phyloP scores from a whole-genome alignment of 2,329 filamentous ascomycete species.

The Botryosphaeria dothidea region DNA sequence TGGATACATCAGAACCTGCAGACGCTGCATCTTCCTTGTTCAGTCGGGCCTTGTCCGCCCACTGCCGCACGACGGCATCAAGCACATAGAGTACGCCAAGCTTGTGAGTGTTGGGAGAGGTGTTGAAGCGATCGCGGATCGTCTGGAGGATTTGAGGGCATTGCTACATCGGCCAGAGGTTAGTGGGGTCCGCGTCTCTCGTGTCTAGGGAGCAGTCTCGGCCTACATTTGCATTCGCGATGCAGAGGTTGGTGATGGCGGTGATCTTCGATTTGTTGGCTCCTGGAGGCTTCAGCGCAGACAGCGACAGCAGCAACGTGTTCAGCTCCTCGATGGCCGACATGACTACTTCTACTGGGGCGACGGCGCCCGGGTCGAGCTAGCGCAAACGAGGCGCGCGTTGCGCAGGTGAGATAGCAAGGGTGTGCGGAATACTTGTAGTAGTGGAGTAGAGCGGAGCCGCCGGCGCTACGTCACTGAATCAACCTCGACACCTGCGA shows the following conservation, averaged over 20 bases:
- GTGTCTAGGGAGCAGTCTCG: slow-evolving; percentile 28
- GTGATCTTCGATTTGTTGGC: slow-evolving; percentile 91
- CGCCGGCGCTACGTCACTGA: slow-evolving; percentile 19
- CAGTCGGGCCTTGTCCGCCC: slow-evolving; percentile 92
- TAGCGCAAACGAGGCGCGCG: slow-evolving; percentile 7
- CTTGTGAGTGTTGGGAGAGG: slow-evolving; percentile 92
- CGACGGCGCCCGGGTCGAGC: slow-evolving; percentile 10
- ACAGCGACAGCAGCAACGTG: slow-evolving; percentile 86
- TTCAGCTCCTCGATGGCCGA: slow-evolving; percentile 90
- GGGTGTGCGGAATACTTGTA: slow-evolving; percentile 11
- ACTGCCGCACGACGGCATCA: slow-evolving; percentile 99
- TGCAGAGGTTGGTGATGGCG: slow-evolving; percentile 82
- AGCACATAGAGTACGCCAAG: slow-evolving; percentile 99
- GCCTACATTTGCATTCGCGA: slow-evolving; percentile 42
- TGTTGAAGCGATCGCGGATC: slow-evolving; percentile 96
- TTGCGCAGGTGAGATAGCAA: slow-evolving; percentile 5
- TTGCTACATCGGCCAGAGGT: slow-evolving; percentile 59
- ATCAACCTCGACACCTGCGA: slow-evolving; percentile 16
- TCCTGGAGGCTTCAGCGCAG: slow-evolving; percentile 86
- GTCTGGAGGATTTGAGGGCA: slow-evolving; percentile 95
- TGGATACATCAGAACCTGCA: slow-evolving; percentile 59
- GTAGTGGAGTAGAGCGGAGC: slow-evolving; percentile 2
- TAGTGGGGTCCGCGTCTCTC: slow-evolving; percentile 64
- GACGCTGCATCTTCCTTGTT: slow-evolving; percentile 76
- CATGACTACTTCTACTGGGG: slow-evolving; percentile 35